Conservation (phyloP, 345 rosid species). For the Populus deltoides region DNA sequence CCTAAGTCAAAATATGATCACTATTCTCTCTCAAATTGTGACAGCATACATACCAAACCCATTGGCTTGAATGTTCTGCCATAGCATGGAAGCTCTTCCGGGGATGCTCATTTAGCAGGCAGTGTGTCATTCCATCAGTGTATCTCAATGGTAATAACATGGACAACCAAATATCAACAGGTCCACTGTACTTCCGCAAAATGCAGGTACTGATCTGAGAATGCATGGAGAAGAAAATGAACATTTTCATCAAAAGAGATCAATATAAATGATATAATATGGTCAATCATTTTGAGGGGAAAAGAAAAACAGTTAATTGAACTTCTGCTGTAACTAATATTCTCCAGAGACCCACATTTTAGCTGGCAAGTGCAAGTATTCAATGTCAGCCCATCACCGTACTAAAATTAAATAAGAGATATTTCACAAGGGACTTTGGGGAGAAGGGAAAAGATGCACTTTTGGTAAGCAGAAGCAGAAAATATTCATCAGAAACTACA, state of each 20-base stretch:
- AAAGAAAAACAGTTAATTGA: background rate
- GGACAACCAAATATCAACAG: slow-evolving; percentile 69
- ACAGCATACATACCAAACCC: slow-evolving; percentile 67
- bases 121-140: slow-evolving; percentile 20
- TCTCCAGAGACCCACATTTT: background rate
- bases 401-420: too few species aligned
- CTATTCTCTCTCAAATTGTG: background rate
- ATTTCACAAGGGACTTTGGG: background rate
- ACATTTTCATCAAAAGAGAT: background rate
- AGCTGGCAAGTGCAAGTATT: background rate
- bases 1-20: too few species aligned
- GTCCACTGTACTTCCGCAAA: slow-evolving; percentile 75
- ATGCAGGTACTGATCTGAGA: slow-evolving; percentile 57
- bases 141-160: slow-evolving; percentile 21
- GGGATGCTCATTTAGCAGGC: slow-evolving; percentile 54
- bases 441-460: background rate
- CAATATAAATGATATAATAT: background rate
- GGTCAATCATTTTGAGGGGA: background rate
- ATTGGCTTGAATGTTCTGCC: slow-evolving; percentile 78
- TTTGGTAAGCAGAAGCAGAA: background rate
- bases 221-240: background rate
- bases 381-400: background rate
- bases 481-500: background rate
- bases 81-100: slow-evolving; percentile 63
- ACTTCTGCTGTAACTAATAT: background rate